Conservation (phyloP, 2,329 filamentous ascomycete species). For the Shiraia bambusicola region DNA sequence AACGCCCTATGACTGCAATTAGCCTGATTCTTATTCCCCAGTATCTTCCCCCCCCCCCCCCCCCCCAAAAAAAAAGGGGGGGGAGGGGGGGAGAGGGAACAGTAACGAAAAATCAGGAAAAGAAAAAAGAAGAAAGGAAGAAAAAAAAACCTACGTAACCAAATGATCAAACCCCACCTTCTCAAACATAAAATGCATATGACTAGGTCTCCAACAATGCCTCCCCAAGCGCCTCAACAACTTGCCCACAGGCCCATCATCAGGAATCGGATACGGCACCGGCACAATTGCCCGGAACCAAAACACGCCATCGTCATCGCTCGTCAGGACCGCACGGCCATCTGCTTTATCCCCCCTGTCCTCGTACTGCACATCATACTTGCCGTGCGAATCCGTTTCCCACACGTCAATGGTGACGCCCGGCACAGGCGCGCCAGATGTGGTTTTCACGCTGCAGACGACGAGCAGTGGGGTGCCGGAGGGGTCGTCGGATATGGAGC, state of each 20-base stretch:
- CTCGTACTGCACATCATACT: constrained; percentile 78
- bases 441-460: constrained; percentile 71
- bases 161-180: constrained; percentile 62
- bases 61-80: background rate
- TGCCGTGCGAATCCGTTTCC: constrained; percentile 79
- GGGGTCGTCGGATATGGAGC: constrained; percentile 66
- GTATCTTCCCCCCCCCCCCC: no score
- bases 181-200: constrained; percentile 66
- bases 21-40: no score
- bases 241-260: constrained; percentile 70
- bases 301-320: constrained; percentile 71
- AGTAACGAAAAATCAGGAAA: no score
- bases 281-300: constrained; percentile 86
- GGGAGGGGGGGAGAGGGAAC: background rate
- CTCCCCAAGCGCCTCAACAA: constrained; percentile 32
- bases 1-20: constrained; percentile 58
- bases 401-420: constrained; percentile 77
- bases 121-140: background rate
- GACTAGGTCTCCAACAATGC: constrained; percentile 42
- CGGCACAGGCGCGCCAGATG: constrained; percentile 60
- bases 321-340: constrained; percentile 70
- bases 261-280: constrained; percentile 81
- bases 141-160: constrained; percentile 68
- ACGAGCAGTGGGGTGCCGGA: constrained; percentile 70
- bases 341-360: constrained; percentile 62